Evolutionary conservation across 305 asterid genomes (phyloP), one percentile per base, ranked within the genome.

Genomic region (Petunia hybrid): DNA sequence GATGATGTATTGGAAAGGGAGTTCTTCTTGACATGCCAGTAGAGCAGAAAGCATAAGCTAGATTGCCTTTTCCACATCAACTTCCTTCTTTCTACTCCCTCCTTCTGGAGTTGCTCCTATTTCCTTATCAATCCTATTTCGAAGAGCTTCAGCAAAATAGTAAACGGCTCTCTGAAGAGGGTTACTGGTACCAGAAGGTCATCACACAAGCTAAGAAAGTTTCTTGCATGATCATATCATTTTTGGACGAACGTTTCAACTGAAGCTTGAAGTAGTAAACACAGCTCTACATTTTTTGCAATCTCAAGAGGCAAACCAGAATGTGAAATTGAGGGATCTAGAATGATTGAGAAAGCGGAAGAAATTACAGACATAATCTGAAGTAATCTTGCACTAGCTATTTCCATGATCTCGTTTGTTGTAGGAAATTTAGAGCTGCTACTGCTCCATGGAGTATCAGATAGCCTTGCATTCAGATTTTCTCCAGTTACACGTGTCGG

Each of bases 91-190:
- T 22, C 31, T 22, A 22, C 13, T 48, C 56, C 12, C 13, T 8
- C 12, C 2, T 48, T 3, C 56, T 48, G 56, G 31, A 64, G 4
- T 5, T 64, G 3, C 70, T 36, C n/a, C 3, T 4, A 14, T 45
- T 3, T 69, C 83, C 0, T 51, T 67, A 38, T 80, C 80, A 8
- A 84, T 86, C 79, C 35, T 86, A 55, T 75, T 84, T 53, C 77
- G 74, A 3, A 87, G 74, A 71, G 87, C 82, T 66, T 43, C 66
- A 8, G 84, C 81, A 55, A 86, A 84, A 79, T 40, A 84, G 10
- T 65, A 51, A 14, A 84, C 77, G 0, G 81, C 76, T 77, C 88
- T 83, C 46, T 85, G 87, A 61, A 85, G 68, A 3, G 89, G 85
- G 53, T 38, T 86, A 6, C 83, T 82, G 0, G 59, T 66, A 45